Percentiles rank a stretch among this genome's conserved stretches.
These are phyloP conservation scores for Przewalskia tangutica DNA, from an alignment of 257 asterid species.

Conservation along the genomic window DNA sequence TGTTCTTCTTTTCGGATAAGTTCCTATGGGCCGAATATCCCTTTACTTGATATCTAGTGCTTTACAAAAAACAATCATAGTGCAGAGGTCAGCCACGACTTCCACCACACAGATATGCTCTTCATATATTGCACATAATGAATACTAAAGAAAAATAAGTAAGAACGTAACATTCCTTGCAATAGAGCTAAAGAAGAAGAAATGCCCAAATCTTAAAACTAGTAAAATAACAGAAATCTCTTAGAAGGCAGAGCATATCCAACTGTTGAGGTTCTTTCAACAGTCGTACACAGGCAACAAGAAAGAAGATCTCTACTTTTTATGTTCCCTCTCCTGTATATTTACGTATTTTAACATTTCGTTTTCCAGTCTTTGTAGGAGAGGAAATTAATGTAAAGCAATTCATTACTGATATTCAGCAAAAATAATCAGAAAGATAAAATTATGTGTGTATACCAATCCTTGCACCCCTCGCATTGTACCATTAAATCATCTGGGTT, in stretches of 20 bases:
- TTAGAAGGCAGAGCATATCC: background rate
- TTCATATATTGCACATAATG: background rate
- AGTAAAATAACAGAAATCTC: background rate
- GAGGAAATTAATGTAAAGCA: background rate
- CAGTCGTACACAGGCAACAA: background rate
- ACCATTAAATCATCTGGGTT: constrained; percentile 71
- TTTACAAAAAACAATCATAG: background rate
- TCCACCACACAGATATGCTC: background rate
- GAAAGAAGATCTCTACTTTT: background rate
- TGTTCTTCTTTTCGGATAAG: background rate
- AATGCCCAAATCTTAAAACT: background rate
- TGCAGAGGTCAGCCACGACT: background rate
- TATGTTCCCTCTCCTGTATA: background rate
- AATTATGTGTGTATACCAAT: constrained; percentile 37
- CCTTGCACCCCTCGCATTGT: constrained; percentile 61
- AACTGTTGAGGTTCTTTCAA: background rate
- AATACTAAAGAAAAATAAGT: background rate
- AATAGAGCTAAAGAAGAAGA: background rate
- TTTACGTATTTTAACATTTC: background rate
- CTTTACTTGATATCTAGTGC: background rate
- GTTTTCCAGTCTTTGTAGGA: background rate
- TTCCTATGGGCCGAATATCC: background rate
- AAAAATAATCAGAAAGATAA: background rate
- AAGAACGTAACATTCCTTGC: background rate
- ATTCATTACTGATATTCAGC: background rate